phyloP scores from a whole-genome alignment of 140 eudicot genomes.

The Senecio squalidus region DNA sequence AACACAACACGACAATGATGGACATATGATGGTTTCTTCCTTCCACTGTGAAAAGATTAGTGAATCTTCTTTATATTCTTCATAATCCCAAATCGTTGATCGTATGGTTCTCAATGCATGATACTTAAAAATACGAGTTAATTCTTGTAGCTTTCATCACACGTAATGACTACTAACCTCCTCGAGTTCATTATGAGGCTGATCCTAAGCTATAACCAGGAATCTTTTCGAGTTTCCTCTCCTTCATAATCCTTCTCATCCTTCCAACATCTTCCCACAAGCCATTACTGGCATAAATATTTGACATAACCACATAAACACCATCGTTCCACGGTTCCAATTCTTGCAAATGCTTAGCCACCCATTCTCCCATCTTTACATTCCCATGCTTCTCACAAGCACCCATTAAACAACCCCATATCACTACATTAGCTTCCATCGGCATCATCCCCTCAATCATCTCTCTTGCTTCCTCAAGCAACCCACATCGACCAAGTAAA shows the following conservation, averaged over 20 bases:
- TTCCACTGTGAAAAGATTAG: no score
- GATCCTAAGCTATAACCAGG: constrained; percentile 70
- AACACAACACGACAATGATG: no score
- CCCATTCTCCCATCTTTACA: constrained; percentile 84
- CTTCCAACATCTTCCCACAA: constrained; percentile 75
- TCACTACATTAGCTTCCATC: constrained; percentile 67
- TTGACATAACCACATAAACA: constrained; percentile 75
- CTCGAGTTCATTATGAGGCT: constrained; percentile 14
- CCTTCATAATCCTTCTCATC: constrained; percentile 55
- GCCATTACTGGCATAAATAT: constrained; percentile 71
- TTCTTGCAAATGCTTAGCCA: constrained; percentile 55
- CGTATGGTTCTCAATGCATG: no score
- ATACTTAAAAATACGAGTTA: background rate
- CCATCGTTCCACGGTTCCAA: constrained; percentile 92
- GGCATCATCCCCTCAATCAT: constrained; percentile 80
- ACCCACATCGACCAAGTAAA: constrained; percentile 78
- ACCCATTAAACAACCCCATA: constrained; percentile 91
- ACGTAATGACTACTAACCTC: background rate
- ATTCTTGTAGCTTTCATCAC: background rate
- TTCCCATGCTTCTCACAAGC: constrained; percentile 81
- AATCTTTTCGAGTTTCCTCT: constrained; percentile 50
- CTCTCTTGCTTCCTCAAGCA: constrained; percentile 67
- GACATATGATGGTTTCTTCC: no score
- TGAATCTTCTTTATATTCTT: no score
- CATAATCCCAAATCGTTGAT: no score